Conservation (phyloP, 805 yeast species). For the Naumovozyma castellii region DNA sequence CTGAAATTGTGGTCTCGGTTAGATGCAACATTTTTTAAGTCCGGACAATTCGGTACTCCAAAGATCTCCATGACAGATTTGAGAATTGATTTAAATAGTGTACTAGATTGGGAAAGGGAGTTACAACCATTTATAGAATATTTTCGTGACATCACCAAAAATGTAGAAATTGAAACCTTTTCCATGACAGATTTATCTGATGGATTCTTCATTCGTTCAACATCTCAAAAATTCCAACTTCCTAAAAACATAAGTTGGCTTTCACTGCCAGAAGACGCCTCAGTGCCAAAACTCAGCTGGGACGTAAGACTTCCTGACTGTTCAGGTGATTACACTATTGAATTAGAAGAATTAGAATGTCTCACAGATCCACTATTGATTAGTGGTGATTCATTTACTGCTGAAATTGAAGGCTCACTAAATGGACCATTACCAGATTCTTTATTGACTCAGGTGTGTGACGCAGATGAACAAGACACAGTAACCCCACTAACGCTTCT, state of each 20-base stretch:
- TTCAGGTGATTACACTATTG: slow-evolving; percentile 20
- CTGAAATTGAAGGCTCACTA: slow-evolving; percentile 7
- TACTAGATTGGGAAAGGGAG: slow-evolving; percentile 12
- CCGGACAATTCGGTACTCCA: neutral
- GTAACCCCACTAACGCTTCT: slow-evolving; percentile 26
- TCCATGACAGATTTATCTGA: slow-evolving; percentile 13
- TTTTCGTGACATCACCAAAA: slow-evolving; percentile 6
- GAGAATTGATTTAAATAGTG: slow-evolving; percentile 16
- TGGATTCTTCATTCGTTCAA: slow-evolving; percentile 12
- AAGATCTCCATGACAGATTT: neutral
- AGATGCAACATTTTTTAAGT: slow-evolving; percentile 14
- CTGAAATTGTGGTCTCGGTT: slow-evolving; percentile 21
- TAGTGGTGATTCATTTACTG: neutral
- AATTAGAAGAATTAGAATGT: slow-evolving; percentile 20
- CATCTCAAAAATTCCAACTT: slow-evolving; percentile 12
- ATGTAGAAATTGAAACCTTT: slow-evolving; percentile 21
- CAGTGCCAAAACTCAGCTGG: slow-evolving; percentile 33
- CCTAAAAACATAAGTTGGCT: slow-evolving; percentile 9
- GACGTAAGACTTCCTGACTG: slow-evolving; percentile 32
- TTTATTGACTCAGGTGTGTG: slow-evolving; percentile 22
- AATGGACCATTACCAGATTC: slow-evolving; percentile 21
- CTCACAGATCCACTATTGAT: neutral
- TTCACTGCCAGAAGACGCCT: slow-evolving; percentile 8
- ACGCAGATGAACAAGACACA: slow-evolving; percentile 25
- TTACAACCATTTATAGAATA: neutral